phyloP scores from a whole-genome alignment of 163 green algal genomes.

The Chlorella variabilis region DNA sequence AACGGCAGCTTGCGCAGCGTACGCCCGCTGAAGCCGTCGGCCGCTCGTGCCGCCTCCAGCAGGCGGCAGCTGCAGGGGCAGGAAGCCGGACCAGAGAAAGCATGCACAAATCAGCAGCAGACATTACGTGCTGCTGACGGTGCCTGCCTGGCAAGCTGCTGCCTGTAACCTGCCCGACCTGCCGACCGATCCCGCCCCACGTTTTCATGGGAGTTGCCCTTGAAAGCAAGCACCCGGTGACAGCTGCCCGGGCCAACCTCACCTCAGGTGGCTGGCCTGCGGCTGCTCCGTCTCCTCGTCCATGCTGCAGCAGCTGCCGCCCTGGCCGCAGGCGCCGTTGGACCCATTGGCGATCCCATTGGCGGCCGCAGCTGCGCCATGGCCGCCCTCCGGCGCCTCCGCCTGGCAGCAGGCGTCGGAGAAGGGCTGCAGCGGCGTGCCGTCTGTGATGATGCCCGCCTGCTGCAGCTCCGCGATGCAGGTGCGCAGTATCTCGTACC shows the following conservation, averaged over 20 bases:
- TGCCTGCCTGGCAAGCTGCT: too few species aligned
- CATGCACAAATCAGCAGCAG: too few species aligned
- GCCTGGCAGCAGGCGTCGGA: constrained; percentile 5
- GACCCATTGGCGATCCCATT: background rate
- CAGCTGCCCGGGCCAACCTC: too few species aligned
- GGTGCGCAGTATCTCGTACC: constrained; percentile 87
- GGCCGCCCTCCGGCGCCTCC: background rate
- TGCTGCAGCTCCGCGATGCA: constrained; percentile 80
- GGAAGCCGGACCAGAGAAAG: too few species aligned
- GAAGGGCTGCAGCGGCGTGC: constrained; percentile 2
- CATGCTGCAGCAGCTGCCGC: constrained; percentile 26
- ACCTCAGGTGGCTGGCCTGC: background rate
- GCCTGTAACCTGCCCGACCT: too few species aligned
- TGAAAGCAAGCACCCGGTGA: too few species aligned
- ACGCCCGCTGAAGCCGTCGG: constrained; percentile 82
- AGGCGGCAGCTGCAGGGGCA: constrained; percentile 36
- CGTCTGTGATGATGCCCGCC: constrained; percentile 65
- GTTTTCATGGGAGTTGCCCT: too few species aligned
- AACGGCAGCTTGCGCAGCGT: constrained; percentile 91
- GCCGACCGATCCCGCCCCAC: too few species aligned
- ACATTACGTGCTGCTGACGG: too few species aligned
- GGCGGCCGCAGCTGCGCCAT: background rate
- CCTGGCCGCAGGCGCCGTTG: background rate
- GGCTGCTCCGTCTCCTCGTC: constrained; percentile 14
- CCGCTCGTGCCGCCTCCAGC: constrained; percentile 44